These are phyloP conservation scores for Ascochyta viciae-villosae DNA, from an alignment of 2,329 filamentous ascomycete genomes.

Conservation along the genomic window DNA sequence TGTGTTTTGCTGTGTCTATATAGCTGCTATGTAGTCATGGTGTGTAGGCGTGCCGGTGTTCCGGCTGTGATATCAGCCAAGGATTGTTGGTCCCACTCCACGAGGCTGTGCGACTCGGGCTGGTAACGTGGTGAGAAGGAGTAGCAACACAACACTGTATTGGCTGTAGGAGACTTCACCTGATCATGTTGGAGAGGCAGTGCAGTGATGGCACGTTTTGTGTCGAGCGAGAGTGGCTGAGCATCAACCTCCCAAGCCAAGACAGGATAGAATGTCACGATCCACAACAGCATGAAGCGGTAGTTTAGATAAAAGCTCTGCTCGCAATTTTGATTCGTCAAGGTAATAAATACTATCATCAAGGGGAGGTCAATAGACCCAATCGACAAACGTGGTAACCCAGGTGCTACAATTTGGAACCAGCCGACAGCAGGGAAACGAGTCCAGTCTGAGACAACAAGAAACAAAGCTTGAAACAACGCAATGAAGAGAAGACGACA, in stretches of 20 bases:
- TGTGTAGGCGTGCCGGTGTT: neutral
- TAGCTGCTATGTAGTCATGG: neutral
- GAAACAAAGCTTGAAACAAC: slow-evolving; percentile 20
- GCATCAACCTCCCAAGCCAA: neutral
- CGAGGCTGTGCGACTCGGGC: neutral
- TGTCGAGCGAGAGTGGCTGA: neutral
- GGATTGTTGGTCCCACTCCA: neutral
- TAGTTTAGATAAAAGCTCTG: slow-evolving; percentile 13
- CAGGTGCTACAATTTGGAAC: slow-evolving; percentile 36
- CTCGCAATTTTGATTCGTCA: slow-evolving; percentile 27
- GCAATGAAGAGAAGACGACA: slow-evolving; percentile 19
- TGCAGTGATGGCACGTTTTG: neutral
- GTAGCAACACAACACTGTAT: neutral
- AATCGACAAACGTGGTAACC: slow-evolving; percentile 16
- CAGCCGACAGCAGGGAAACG: slow-evolving; percentile 29
- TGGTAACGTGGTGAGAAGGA: neutral
- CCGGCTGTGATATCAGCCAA: slow-evolving; percentile 11
- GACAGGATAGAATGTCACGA: neutral
- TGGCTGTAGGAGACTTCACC: too few species aligned
- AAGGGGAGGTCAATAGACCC: slow-evolving; percentile 15
- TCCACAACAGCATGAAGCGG: neutral
- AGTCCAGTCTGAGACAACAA: slow-evolving; percentile 21
- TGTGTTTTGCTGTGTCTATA: neutral
- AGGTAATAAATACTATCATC: slow-evolving; percentile 24
- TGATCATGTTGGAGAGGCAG: too few species aligned